Evolutionary conservation across 805 yeast species (phyloP), one percentile per base, ranked within the genome.

Genomic region (Teunomyces tritomae): DNA sequence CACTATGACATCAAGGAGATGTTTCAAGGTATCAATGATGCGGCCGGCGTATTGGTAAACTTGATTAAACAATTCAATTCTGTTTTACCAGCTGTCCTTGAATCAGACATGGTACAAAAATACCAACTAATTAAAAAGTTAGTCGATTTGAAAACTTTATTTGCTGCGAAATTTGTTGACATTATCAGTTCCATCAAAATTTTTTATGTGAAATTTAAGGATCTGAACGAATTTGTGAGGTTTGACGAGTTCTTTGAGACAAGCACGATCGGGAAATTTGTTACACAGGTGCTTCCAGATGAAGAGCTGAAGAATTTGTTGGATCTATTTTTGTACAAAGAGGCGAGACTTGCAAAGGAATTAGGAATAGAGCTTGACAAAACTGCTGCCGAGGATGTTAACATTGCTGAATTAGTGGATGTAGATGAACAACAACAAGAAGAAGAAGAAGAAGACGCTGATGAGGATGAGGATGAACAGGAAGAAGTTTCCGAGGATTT

Each of bases 351-450:
- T 9, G 81, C 82, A 0, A 64, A 59, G 39, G 32, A 62, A 1
- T 40, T 65, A n/a, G 57, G 62, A 0, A 57, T 70, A 2, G 67
- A 73, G 9, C 58, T 83, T 45, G 84, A 80, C 37, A 70, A 85
- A 54, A 68, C 66, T 17, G 83, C 73, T 29, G 68, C 72, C 16
- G 87, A 83, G 57, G 83, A 68, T 51, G 80, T 76, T 13, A 68
- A 73, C 45, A 65, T 60, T 34, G 70, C 61, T 7, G 71, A 66
- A 16, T 45, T 51, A 36, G 45, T 49, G 8, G 49, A 52, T 17
- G 47, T 45, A 17, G 40, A 34, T 28, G 28, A n/a, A 27, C 35
- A 39, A 17, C 47, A n/a, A 27, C 35, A 39, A 17, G 46, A 55
- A 30, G 41, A 34, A 13, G 55, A 53, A 36, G 62, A 57, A 30